A percentile compares a stretch with the other conserved stretches of the same genome.
phyloP scores from a whole-genome alignment of 2,329 filamentous ascomycete genomes.

The Aspergillus persii region DNA sequence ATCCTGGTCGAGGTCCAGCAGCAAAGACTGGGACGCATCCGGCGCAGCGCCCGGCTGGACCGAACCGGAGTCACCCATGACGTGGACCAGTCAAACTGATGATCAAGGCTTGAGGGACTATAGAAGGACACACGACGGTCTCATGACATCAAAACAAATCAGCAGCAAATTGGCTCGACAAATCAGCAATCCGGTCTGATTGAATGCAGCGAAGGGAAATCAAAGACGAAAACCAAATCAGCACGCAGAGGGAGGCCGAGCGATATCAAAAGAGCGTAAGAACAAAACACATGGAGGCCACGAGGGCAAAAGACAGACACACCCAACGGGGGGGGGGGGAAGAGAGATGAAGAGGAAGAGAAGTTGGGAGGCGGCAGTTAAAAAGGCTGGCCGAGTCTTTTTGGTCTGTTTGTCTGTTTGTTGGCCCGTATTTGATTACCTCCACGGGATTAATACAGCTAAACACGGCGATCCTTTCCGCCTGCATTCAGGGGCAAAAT shows the following conservation, averaged over 20 bases:
- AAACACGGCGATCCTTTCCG: too few species aligned
- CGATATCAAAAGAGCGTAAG: background rate
- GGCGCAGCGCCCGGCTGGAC: constrained; percentile 27
- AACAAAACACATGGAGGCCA: background rate
- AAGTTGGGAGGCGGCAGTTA: too few species aligned
- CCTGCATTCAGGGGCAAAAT: too few species aligned
- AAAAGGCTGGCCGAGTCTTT: too few species aligned
- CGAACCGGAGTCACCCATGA: constrained; percentile 35
- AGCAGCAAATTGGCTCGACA: background rate
- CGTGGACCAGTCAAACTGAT: constrained; percentile 20
- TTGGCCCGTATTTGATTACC: too few species aligned
- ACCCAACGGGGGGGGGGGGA: too few species aligned
- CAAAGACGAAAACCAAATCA: background rate
- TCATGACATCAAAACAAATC: constrained; percentile 15
- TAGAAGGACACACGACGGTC: constrained; percentile 1
- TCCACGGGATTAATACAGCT: too few species aligned
- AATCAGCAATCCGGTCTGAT: background rate
- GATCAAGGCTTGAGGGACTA: background rate
- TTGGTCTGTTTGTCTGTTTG: too few species aligned
- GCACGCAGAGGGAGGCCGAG: background rate
- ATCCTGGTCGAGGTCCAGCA: constrained; percentile 1
- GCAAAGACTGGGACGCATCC: constrained; percentile 28
- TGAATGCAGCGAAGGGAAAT: background rate
- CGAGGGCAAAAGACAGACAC: too few species aligned
- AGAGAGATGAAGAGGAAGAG: too few species aligned